Evolutionary conservation across 2,329 filamentous ascomycete genomes (phyloP).

Genomic region (Botrytis paeoniae): DNA sequence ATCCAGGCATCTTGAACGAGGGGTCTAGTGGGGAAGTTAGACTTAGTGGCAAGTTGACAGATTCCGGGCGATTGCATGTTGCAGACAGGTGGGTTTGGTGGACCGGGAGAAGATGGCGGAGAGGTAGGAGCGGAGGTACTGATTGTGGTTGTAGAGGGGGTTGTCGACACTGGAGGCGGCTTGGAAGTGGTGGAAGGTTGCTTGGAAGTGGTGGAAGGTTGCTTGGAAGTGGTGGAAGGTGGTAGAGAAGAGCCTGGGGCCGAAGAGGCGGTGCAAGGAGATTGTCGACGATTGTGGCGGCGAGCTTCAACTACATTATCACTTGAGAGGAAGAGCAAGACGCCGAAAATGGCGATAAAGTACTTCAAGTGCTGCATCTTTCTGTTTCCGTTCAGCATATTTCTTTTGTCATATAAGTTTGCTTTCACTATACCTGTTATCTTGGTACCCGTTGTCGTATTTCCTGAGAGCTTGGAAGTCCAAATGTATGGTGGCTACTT

Average conservation of each 20-base stretch:
- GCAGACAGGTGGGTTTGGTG: conserved; percentile 10
- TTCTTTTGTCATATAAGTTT: neutral
- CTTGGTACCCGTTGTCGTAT: neutral
- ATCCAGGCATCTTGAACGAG: conserved; percentile 18
- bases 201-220: neutral
- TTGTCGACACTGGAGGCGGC: neutral
- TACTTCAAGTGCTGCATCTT: conserved; percentile 13
- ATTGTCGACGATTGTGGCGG: conserved; percentile 2
- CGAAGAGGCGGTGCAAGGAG: conserved; percentile 6
- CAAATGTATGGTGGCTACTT: neutral
- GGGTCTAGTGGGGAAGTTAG: neutral
- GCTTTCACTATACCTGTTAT: neutral
- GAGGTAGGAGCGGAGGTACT: neutral
- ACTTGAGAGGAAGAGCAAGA: conserved; percentile 11
- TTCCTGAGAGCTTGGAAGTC: neutral
- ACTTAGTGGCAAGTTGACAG: conserved; percentile 17
- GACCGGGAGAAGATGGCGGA: conserved; percentile 10
- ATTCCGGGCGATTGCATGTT: conserved; percentile 11
- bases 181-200: neutral
- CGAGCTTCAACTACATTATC: conserved; percentile 12
- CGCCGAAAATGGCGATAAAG: neutral
- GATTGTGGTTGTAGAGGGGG: neutral
- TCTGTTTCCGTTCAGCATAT: neutral
- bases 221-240: neutral
- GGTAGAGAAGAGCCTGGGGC: neutral